A percentile compares a stretch with the other conserved stretches of the same genome.
Evolutionary conservation across 495 filamentous ascomycete genomes (phyloP).

Genomic region (Penicillium samsonianum): DNA sequence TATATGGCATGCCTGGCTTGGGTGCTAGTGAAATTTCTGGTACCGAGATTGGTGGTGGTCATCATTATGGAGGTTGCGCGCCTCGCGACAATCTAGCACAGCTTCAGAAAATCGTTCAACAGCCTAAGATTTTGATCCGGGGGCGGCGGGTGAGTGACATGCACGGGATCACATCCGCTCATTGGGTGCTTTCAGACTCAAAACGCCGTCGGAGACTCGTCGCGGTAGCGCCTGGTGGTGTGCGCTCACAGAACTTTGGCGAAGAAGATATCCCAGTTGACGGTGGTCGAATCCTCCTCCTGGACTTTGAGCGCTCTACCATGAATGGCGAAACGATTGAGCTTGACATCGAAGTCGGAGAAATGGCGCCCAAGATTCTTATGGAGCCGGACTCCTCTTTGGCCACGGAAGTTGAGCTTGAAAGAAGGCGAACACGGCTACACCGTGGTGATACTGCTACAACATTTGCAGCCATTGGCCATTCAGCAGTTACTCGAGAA

Average conservation of each 20-base stretch:
- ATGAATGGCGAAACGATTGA: slow-evolving; percentile 56
- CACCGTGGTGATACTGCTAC: slow-evolving; percentile 34
- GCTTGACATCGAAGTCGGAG: slow-evolving; percentile 74
- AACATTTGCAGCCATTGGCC: slow-evolving; percentile 20
- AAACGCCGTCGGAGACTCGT: slow-evolving; percentile 53
- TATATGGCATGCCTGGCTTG: slow-evolving; percentile 73
- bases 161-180: slow-evolving; percentile 44
- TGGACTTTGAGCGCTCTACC: slow-evolving; percentile 70
- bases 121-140: slow-evolving; percentile 39
- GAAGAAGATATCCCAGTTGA: slow-evolving; percentile 80
- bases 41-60: slow-evolving; percentile 19
- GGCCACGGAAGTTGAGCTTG: slow-evolving; percentile 79
- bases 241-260: slow-evolving; percentile 60
- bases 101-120: slow-evolving; percentile 35
- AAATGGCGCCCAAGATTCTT: slow-evolving; percentile 64
- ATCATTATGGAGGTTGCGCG: slow-evolving; percentile 19
- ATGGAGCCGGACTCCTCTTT: slow-evolving; percentile 76
- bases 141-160: slow-evolving; percentile 45
- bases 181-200: slow-evolving; percentile 36
- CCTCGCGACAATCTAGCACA: slow-evolving; percentile 34
- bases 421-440: slow-evolving; percentile 65
- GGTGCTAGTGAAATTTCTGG: slow-evolving; percentile 10
- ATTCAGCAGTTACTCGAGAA: slow-evolving; percentile 16
- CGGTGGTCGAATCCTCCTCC: slow-evolving; percentile 72
- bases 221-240: slow-evolving; percentile 73